Evolutionary conservation across 768 basidiomycete genomes (phyloP), one percentile per base, ranked within the genome.

Genomic region (Amanita muscaria): DNA sequence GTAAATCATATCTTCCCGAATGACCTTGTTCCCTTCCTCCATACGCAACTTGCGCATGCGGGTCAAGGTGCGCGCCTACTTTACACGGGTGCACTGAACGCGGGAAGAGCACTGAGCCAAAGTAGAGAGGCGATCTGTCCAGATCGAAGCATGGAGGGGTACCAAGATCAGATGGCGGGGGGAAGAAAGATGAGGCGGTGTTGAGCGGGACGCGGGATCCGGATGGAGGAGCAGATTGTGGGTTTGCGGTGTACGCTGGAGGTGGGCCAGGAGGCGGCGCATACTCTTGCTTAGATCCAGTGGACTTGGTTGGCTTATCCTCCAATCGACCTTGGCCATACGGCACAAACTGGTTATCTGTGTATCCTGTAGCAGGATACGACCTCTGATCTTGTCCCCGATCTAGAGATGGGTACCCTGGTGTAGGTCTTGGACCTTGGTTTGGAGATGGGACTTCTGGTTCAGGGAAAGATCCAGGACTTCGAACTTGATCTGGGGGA

Each of bases 71-170:
- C 9, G 79, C 77, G 1, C 67, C 77, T 53, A 89, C 76, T 67
- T 91, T 91, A 73, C 88, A 89, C 4, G 88, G 88, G 48, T 91
- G 87, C 3, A 89, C 83, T 0, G 80, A 77, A 48, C 66, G 64
- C 42, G 64, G 67, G 56, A 88, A 67, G 40, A 89, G 63, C 10
- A 85, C 88, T 3, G 83, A 84, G 11, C 87, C 87, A 27, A 90
- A 52, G 63, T 70, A 91, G 47, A 88, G 57, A 4, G 80, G 80
- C 2, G 73, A 71, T 2, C 77, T 74, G 53, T 83, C 76, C 2
- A 65, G 59, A 54, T 90, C 85, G 29, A 59, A 53, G 53, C 71
- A 76, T 2, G 77, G 71, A 0, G 84, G 73, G 1, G 48, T 62
- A 15, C 76, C 78, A 29, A 70, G 59, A 44, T 72, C 62, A 2